A percentile compares a stretch with the other conserved stretches of the same genome.
Conservation (phyloP, 148 eudicot species). For the Spergularia marina region DNA sequence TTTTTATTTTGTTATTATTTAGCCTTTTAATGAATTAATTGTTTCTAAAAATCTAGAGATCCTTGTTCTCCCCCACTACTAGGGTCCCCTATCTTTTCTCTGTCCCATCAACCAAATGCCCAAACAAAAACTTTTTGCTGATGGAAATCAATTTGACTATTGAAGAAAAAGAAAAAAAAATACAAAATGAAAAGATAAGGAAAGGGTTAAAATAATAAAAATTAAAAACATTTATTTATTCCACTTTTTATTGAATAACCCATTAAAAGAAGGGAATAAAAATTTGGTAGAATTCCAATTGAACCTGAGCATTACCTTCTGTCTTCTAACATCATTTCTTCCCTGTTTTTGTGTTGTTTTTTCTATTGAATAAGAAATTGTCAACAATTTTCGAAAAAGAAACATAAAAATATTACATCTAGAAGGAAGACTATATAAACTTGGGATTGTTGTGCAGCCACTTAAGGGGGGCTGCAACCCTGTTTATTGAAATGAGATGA, state of each 20-base stretch:
- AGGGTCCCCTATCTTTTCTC: slow-evolving; percentile 38
- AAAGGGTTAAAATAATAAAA: not conserved
- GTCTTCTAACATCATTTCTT: not conserved
- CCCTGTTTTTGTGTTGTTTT: not conserved
- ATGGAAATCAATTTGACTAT: slow-evolving; percentile 22
- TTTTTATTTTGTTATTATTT: not conserved
- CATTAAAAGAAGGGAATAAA: no score
- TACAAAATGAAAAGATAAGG: not conserved
- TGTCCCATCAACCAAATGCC: slow-evolving; percentile 34
- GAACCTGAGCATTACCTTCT: slow-evolving; percentile 22
- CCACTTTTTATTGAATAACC: no score
- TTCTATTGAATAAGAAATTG: not conserved
- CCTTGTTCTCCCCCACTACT: slow-evolving; percentile 38
- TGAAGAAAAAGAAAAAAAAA: not conserved
- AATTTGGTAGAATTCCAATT: not conserved
- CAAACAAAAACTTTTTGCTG: slow-evolving; percentile 12
- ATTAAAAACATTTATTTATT: no score
- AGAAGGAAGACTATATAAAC: not conserved
- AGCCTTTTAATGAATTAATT: not conserved
- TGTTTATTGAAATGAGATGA: slow-evolving; percentile 14
- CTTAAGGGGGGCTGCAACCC: not conserved
- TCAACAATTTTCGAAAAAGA: slow-evolving; percentile 12
- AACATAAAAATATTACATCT: not conserved
- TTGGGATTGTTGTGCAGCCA: slow-evolving; percentile 13
- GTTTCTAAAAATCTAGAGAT: slow-evolving; percentile 46